Evolutionary conservation across 495 filamentous ascomycete species (phyloP), one percentile per base, ranked within the genome.

Genomic region (Aspergillus ellipticus): DNA sequence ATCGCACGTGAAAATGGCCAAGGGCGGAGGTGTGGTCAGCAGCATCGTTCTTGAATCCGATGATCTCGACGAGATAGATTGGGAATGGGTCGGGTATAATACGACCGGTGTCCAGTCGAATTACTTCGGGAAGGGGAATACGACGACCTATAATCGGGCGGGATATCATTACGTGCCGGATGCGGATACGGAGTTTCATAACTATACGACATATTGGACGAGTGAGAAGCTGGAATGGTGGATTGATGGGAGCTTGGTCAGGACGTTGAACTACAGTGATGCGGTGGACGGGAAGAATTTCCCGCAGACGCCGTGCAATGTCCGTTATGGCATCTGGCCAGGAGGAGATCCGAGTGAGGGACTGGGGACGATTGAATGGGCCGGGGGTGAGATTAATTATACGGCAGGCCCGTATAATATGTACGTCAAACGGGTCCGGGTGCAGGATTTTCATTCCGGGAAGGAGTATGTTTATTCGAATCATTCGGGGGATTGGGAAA

Each of bases 61-160:
- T 67, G 80, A 83, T 53, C 79, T 93, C 10, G 91, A 96, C 67
- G 91, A 96, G 72, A 89, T 96, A 61, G 91, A 96, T 66, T 90
- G 89, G 80, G 82, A 80, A 60, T 70, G 76, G 74, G 64, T 74
- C 39, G 78, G 78, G 41, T 74, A 64, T 9, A 69, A 77, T 45
- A 66, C 73, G 41, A 78, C 63, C 53, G 72, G 82, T 49, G 85
- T 92, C 4, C 87, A 95, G 71, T 86, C 83, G 54, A 92, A 96
- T 67, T 96, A 90, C 72, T 96, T 94, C 65, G 86, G 88, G 66
- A 91, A 94, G 69, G 90, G 89, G 6, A 82, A 88, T 46, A 89
- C 87, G 0, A 75, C 79, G 3, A 80, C 79, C 4, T 92, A 89
- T 68, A 82, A 92, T 68, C 87, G 89, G 4, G 49, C 31, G 2